A percentile compares a stretch with the other conserved stretches of the same genome.
Conservation (phyloP, 805 yeast species). For the Hanseniaspora thailandica region DNA sequence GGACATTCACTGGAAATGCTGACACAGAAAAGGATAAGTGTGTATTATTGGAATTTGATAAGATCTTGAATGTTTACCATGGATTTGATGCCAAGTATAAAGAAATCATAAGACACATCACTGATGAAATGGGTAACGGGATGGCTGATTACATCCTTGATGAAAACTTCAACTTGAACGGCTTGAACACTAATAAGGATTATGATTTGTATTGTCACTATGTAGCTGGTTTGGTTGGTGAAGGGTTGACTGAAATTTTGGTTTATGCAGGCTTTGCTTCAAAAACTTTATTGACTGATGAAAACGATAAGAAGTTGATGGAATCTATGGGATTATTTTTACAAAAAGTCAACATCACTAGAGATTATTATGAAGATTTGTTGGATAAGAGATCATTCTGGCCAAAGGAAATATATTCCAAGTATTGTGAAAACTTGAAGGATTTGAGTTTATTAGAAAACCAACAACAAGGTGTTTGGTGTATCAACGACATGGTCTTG, state of each 20-base stretch:
- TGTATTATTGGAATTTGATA: slow-evolving; percentile 70
- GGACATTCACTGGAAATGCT: slow-evolving; percentile 70
- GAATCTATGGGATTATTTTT: slow-evolving; percentile 89
- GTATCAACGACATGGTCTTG: slow-evolving; percentile 70
- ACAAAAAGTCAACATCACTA: slow-evolving; percentile 90
- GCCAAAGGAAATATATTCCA: slow-evolving; percentile 89
- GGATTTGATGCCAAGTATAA: slow-evolving; percentile 63
- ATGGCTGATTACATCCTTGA: slow-evolving; percentile 87
- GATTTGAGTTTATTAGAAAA: slow-evolving; percentile 46
- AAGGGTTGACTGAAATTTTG: slow-evolving; percentile 77
- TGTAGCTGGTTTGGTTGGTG: slow-evolving; percentile 97
- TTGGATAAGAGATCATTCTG: slow-evolving; percentile 88
- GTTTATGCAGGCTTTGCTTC: slow-evolving; percentile 64
- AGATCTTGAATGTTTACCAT: slow-evolving; percentile 59
- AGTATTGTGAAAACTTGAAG: slow-evolving; percentile 53
- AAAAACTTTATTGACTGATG: slow-evolving; percentile 36
- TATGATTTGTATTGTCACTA: slow-evolving; percentile 89
- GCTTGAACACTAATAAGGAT: slow-evolving; percentile 66
- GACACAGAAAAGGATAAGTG: slow-evolving; percentile 70
- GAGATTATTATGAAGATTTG: slow-evolving; percentile 88
- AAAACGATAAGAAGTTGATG: slow-evolving; percentile 40
- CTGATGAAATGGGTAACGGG: slow-evolving; percentile 86
- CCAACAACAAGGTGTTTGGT: slow-evolving; percentile 47
- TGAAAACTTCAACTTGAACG: slow-evolving; percentile 66
- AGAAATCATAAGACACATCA: slow-evolving; percentile 64